phyloP scores from a whole-genome alignment of 805 yeast genomes.

The Hagleromyces aurorensis region DNA sequence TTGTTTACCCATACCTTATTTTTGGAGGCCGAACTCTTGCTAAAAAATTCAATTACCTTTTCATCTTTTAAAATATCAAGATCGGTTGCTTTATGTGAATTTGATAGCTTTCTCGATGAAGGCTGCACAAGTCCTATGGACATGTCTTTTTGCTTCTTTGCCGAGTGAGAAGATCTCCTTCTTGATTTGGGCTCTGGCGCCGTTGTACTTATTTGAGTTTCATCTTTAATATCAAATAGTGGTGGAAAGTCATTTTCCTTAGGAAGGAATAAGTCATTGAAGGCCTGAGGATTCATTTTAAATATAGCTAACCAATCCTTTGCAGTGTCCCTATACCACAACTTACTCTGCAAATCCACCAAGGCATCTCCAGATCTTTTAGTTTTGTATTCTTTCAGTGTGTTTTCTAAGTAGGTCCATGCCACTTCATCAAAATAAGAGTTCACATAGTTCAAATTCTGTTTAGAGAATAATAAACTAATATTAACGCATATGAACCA shows the following conservation, averaged over 20 bases:
- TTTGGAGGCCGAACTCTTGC: no score
- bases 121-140: no score
- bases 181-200: conserved; percentile 1
- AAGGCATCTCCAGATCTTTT: background rate
- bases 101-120: no score
- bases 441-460: conserved; percentile 30
- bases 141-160: conserved; percentile 1
- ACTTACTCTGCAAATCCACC: conserved; percentile 1
- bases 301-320: conserved; percentile 30
- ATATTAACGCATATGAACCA: conserved; percentile 64
- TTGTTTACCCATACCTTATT: no score
- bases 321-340: conserved; percentile 30
- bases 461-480: conserved; percentile 50
- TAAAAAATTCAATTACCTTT: no score
- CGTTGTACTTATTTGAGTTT: background rate
- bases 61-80: no score
- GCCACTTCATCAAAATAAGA: conserved; percentile 17
- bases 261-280: conserved; percentile 37
- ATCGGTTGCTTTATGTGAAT: no score
- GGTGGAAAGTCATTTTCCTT: conserved; percentile 32
- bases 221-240: conserved; percentile 25
- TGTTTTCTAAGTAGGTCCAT: conserved; percentile 22
- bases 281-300: conserved; percentile 29
- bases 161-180: conserved; percentile 7
- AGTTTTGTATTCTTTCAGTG: conserved; percentile 6